Base-by-base conservation (phyloP, 164 flowering plant genomes). In the Dillenia turbinata region DNA sequence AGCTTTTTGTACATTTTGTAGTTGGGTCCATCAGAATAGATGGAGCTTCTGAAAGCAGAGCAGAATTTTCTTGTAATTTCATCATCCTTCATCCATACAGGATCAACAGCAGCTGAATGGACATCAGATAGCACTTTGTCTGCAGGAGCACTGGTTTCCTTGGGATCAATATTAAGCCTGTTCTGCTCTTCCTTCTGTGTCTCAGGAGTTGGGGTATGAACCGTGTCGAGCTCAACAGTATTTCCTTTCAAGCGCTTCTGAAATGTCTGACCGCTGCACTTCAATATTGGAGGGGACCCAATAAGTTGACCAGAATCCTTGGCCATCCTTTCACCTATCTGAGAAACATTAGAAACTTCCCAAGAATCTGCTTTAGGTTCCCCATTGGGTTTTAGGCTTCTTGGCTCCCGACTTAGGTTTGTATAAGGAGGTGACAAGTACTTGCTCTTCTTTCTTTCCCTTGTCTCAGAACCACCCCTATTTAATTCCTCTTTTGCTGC, bases 381-480 rank as follows among this genome's bases (percentile, higher is more conserved):
- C 43, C 47, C 60, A 2, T 49, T 22, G 59, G 47, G 19, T 15
- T 46, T 26, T 49, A 44, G 15, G 47, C 63, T 66, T 61, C 77
- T 77, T 33, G 43, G 48, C n/a, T 61, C 77, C 62, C 46, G 63
- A 64, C 66, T 46, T 10, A 66, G 49, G 49, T 69, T 76, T n/a
- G 83, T 71, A 62, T 81, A 87, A 17, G 98, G 92, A 70, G 77
- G 83, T 3, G 96, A 87, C 65, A 92, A 71, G 66, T 84, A 92
- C 81, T 77, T 89, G 88, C 98, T 92, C 81, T 77, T 92, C 79
- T 78, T 89, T 54, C 92, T 65, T 67, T 79, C 83, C 79, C 96
- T 78, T 9, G 75, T 70, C 14, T 77, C 83, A 66, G 52, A 63
- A 26, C 33, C 33, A 13, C 78, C 59, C 61, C 64, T 75, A 9